Evolutionary conservation across 352 stramenopile species (phyloP).

Genomic region (Saprolegnia parasitica): DNA sequence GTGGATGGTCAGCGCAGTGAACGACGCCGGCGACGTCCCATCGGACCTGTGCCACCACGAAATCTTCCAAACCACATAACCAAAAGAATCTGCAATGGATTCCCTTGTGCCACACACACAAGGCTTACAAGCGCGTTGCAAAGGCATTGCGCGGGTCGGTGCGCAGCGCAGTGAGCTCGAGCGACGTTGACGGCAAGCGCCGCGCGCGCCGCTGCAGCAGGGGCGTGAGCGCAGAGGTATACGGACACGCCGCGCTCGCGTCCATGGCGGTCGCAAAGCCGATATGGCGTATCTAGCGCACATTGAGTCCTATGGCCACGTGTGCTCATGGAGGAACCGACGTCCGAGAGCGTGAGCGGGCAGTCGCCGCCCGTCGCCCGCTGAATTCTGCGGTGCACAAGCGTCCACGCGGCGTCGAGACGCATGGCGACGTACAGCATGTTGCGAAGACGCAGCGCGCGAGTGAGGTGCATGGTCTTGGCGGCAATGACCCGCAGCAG

Average conservation of each 20-base stretch:
- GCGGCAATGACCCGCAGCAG: conserved; percentile 7
- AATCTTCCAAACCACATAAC: background rate
- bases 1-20: background rate
- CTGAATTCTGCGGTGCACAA: background rate
- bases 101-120: background rate
- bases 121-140: background rate
- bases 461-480: background rate
- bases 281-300: background rate
- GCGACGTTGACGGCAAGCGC: background rate
- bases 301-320: too few relatives aligned
- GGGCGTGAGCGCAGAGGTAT: background rate
- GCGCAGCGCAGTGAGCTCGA: background rate
- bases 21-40: background rate
- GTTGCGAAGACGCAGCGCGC: background rate
- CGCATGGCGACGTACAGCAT: background rate
- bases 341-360: background rate
- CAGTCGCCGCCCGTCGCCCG: background rate
- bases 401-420: background rate
- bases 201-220: too few relatives aligned
- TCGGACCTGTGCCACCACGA: background rate
- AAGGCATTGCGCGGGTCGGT: background rate
- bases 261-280: background rate
- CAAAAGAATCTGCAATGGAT: background rate
- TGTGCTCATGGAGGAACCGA: background rate
- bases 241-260: background rate